Percentiles rank a stretch among this genome's conserved stretches.
Conservation (phyloP, 1,139 yeast species). For the Yamadazyma spencermartinsiae region DNA sequence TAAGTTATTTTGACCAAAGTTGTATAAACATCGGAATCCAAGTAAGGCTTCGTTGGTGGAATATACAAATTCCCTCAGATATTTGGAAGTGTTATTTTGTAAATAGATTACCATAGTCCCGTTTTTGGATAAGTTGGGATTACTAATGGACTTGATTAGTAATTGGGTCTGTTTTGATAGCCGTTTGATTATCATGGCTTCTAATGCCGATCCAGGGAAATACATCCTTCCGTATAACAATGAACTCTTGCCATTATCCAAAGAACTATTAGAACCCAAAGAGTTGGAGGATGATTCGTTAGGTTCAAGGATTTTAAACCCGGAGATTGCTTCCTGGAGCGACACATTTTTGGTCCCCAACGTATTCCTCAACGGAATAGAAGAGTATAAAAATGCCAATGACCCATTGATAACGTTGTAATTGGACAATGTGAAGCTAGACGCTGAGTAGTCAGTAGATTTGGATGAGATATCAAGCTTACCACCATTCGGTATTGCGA, state of each 20-base stretch:
- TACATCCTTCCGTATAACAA: constrained; percentile 78
- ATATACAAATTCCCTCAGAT: constrained; percentile 74
- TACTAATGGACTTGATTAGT: constrained; percentile 72
- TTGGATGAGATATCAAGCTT: constrained; percentile 70
- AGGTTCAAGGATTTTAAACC: constrained; percentile 66
- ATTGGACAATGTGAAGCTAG: constrained; percentile 72
- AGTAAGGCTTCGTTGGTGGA: constrained; percentile 89
- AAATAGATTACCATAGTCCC: constrained; percentile 68
- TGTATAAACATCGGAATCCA: constrained; percentile 80
- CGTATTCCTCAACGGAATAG: constrained; percentile 54
- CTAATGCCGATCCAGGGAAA: constrained; percentile 84
- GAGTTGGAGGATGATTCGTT: background rate
- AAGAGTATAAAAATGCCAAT: constrained; percentile 75
- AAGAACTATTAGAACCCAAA: background rate
- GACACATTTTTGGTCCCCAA: constrained; percentile 55
- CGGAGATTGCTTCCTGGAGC: constrained; percentile 76
- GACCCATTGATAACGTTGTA: constrained; percentile 76
- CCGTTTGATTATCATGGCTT: constrained; percentile 81
- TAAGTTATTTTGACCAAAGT: constrained; percentile 46
- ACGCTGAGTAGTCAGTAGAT: constrained; percentile 70
- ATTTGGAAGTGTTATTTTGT: constrained; percentile 66
- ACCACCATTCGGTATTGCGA: constrained; percentile 69
- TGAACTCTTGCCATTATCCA: constrained; percentile 17
- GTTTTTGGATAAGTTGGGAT: constrained; percentile 56
- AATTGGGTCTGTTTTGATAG: constrained; percentile 62